Evolutionary conservation across 2,329 filamentous ascomycete species (phyloP).

Genomic region (Hypomyces rosellus): DNA sequence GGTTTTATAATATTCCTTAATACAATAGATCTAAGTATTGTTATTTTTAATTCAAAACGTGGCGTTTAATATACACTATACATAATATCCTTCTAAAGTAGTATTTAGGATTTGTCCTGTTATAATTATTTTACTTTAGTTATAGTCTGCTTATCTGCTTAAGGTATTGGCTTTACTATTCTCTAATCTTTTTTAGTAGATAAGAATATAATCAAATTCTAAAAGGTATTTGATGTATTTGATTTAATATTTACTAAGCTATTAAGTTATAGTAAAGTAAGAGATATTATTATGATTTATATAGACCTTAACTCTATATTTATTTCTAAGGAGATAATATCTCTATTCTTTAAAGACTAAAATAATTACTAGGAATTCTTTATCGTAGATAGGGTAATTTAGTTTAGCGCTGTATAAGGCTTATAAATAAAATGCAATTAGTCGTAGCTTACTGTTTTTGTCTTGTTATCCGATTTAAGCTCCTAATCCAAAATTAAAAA

Average conservation of each 20-base stretch:
- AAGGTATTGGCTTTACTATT: slow-evolving; percentile 8
- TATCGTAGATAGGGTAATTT: too few relatives aligned
- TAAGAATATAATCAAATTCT: slow-evolving; percentile 13
- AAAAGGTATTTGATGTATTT: too few relatives aligned
- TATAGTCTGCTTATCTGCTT: background rate
- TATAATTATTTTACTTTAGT: background rate
- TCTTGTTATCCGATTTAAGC: too few relatives aligned
- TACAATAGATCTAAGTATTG: too few relatives aligned
- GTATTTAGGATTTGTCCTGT: background rate
- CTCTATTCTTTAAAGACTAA: slow-evolving; percentile 12
- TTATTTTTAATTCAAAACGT: too few relatives aligned
- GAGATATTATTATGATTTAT: background rate
- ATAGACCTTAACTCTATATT: slow-evolving; percentile 5
- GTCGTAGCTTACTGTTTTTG: too few relatives aligned
- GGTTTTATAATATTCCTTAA: too few relatives aligned
- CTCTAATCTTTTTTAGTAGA: slow-evolving; percentile 13
- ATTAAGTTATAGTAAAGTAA: slow-evolving; percentile 6
- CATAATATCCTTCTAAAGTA: background rate
- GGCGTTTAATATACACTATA: background rate
- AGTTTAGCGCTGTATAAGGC: too few relatives aligned
- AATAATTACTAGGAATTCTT: too few relatives aligned
- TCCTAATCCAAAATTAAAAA: too few relatives aligned
- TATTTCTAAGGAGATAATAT: slow-evolving; percentile 8
- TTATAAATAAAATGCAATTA: too few relatives aligned
- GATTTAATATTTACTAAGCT: background rate